These are phyloP conservation scores for Cytospora paraplurivora DNA, from an alignment of 2,329 filamentous ascomycete species.

Conservation along the genomic window DNA sequence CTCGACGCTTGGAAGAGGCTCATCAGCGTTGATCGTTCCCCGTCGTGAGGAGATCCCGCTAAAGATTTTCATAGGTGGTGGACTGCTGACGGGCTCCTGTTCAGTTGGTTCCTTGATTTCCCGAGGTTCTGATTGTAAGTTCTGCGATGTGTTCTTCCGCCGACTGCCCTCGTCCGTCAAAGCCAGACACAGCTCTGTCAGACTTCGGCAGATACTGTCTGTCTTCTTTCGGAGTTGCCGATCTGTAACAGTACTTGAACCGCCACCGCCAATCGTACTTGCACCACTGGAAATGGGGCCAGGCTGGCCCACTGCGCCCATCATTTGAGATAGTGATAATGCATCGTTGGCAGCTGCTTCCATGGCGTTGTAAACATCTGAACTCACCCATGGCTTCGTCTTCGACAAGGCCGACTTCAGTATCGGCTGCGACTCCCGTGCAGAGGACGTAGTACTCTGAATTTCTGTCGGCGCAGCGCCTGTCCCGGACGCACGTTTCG, in stretches of 20 bases:
- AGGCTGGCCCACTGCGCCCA: slow-evolving; percentile 70
- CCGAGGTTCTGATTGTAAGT: slow-evolving; percentile 24
- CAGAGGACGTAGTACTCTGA: slow-evolving; percentile 39
- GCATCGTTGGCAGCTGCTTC: slow-evolving; percentile 84
- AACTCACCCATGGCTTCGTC: slow-evolving; percentile 68
- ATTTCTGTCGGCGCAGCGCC: slow-evolving; percentile 48
- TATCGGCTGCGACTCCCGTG: slow-evolving; percentile 70
- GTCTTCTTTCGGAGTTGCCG: slow-evolving; percentile 86
- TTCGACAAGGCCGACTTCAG: slow-evolving; percentile 81
- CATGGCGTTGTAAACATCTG: slow-evolving; percentile 75
- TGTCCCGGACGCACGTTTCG: slow-evolving; percentile 67
- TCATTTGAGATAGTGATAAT: slow-evolving; percentile 73
- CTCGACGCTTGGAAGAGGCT: slow-evolving; percentile 39
- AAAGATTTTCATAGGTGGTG: slow-evolving; percentile 48
- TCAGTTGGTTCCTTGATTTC: slow-evolving; percentile 28
- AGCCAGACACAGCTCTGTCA: slow-evolving; percentile 90
- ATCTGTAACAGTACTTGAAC: slow-evolving; percentile 62
- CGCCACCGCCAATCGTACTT: slow-evolving; percentile 58
- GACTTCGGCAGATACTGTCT: slow-evolving; percentile 86
- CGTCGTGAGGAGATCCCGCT: slow-evolving; percentile 39
- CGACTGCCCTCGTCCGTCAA: slow-evolving; percentile 63
- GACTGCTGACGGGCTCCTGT: slow-evolving; percentile 43
- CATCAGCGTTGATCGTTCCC: slow-evolving; percentile 46
- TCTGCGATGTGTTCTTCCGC: slow-evolving; percentile 36
- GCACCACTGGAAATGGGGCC: slow-evolving; percentile 68